phyloP scores from a whole-genome alignment of 1,284 basidiomycete genomes.

The Ustilago hordei region DNA sequence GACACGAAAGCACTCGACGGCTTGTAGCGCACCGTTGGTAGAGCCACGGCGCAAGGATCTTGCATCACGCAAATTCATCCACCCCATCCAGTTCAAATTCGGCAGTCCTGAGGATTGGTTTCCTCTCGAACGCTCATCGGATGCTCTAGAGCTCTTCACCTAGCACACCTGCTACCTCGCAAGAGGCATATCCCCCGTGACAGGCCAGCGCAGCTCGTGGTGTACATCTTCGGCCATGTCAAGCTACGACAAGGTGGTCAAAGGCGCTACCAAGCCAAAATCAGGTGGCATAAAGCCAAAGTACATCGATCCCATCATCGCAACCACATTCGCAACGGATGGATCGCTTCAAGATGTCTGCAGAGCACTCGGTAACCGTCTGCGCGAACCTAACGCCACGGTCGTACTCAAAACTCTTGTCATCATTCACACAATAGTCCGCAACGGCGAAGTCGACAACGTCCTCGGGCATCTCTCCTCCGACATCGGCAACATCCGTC shows the following conservation, averaged over 20 bases:
- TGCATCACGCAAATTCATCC: neutral
- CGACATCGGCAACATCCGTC: conserved; percentile 77
- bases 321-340: conserved; percentile 92
- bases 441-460: conserved; percentile 91
- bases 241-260: conserved; percentile 67
- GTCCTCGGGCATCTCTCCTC: conserved; percentile 82
- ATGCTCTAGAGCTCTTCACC: neutral
- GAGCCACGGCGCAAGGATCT: neutral
- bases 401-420: conserved; percentile 97
- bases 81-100: neutral
- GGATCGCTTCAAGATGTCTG: conserved; percentile 91
- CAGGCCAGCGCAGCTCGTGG: neutral
- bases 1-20: neutral
- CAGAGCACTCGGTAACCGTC: conserved; percentile 82
- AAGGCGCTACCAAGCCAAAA: conserved; percentile 69
- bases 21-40: neutral
- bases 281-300: conserved; percentile 65
- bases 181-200: too few relatives aligned
- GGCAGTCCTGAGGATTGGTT: neutral
- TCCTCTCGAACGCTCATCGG: neutral
- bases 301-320: conserved; percentile 80
- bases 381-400: conserved; percentile 89
- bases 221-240: too few relatives aligned
- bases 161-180: too few relatives aligned
- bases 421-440: conserved; percentile 93